phyloP scores from a whole-genome alignment of 2,329 filamentous ascomycete genomes.

The Alternaria sp. region DNA sequence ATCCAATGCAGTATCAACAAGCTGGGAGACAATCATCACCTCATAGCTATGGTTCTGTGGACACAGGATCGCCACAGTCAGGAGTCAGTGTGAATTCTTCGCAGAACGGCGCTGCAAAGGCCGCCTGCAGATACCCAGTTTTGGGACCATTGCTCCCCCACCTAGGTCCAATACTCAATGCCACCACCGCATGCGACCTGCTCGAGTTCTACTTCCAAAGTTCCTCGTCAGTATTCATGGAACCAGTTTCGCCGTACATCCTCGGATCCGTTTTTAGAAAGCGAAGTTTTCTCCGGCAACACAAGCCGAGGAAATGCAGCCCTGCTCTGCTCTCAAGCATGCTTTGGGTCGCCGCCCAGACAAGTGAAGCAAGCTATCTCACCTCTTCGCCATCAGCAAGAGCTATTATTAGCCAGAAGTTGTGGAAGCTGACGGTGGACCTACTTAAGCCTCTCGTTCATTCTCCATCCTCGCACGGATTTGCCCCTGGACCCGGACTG shows the following conservation, averaged over 20 bases:
- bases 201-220: conserved; percentile 91
- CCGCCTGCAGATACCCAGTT: conserved; percentile 74
- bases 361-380: conserved; percentile 84
- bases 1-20: conserved; percentile 43
- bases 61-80: conserved; percentile 50
- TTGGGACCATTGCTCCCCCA: conserved; percentile 84
- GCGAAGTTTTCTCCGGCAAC: conserved; percentile 82
- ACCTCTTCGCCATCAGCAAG: conserved; percentile 83
- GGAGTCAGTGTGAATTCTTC: conserved; percentile 47
- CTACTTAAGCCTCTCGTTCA: conserved; percentile 90
- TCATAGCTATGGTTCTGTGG: conserved; percentile 47
- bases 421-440: conserved; percentile 84
- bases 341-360: conserved; percentile 94
- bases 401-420: conserved; percentile 83
- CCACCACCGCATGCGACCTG: conserved; percentile 84
- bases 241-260: conserved; percentile 88
- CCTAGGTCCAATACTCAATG: conserved; percentile 78
- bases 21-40: conserved; percentile 46
- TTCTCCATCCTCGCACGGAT: conserved; percentile 65
- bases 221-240: conserved; percentile 84
- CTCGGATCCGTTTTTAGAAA: conserved; percentile 89
- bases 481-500: conserved; percentile 63
- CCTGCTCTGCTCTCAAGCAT: conserved; percentile 89
- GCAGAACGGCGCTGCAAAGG: conserved; percentile 35
- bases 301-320: conserved; percentile 80